Evolutionary conservation across 2,329 filamentous ascomycete genomes (phyloP), one percentile per base, ranked within the genome.

Genomic region (Triangularia setosa): DNA sequence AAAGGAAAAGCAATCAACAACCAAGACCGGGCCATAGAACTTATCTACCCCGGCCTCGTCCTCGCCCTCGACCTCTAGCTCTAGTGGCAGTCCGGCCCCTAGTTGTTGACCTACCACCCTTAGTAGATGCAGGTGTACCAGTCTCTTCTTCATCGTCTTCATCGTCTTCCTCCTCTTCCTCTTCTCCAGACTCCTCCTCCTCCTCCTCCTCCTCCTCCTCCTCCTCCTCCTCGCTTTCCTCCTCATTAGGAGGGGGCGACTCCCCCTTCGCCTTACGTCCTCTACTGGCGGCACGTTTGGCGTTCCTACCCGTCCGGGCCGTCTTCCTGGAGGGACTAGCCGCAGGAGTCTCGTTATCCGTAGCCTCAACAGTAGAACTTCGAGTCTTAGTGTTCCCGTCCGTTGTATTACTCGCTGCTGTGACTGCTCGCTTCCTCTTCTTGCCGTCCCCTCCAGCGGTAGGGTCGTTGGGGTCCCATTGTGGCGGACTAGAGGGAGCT

Each of bases 351-450:
- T 79, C 78, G 48, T 79, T 79, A 67, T 84, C 82, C 0, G 82
- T 83, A 62, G 84, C 82, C 3, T 83, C 82, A n/a, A 84, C 78
- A 5, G 82, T 84, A 67, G 81, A 83, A 30, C 75, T 76, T 58
- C 77, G 78, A 1, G 77, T 73, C 63, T 76, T 78, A 11, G 78
- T 73, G 11, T 71, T 69, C 9, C 69, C 64, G 1, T 72, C 72
- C 1, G 77, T 44, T 18, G 16, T 75, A 21, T 16, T 40, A 75
- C 75, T 12, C n/a, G 68, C 64, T 1, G 71, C 72, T 1, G 77
- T 28, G 11, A 4, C 75, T 21, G 75, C 75, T 35, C 81, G 77
- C 73, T 81, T 83, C 61, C 80, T 79, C 74, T 82, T 83, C 70
- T 77, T 78, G n/a, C 58, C 67, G 64, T 24, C 74, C 12, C 54